These are phyloP conservation scores for Trichosporon sp. DNA, from an alignment of 1,284 basidiomycete species.

Conservation along the genomic window DNA sequence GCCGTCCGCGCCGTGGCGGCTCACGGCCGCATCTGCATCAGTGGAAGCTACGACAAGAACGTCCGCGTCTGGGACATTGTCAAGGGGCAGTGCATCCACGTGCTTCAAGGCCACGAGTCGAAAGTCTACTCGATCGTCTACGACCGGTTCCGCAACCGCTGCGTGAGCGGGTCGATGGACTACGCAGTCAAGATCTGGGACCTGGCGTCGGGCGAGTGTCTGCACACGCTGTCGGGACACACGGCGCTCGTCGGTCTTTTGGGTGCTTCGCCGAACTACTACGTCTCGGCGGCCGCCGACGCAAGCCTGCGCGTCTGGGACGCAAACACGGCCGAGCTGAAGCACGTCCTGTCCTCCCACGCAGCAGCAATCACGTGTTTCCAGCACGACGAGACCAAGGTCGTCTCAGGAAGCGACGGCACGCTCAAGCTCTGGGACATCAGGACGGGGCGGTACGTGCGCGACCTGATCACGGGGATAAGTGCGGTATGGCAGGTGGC, in stretches of 20 bases:
- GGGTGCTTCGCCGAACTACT: constrained; percentile 75
- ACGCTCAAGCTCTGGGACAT: constrained; percentile 96
- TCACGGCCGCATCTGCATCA: constrained; percentile 77
- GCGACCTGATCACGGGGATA: constrained; percentile 80
- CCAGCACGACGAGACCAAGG: constrained; percentile 94
- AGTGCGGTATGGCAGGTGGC: constrained; percentile 93
- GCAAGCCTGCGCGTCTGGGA: constrained; percentile 90
- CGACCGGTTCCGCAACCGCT: constrained; percentile 74
- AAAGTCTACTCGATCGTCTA: constrained; percentile 91
- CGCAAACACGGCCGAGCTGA: constrained; percentile 69
- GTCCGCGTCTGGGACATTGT: constrained; percentile 93
- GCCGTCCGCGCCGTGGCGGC: constrained; percentile 89
- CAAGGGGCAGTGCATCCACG: constrained; percentile 74
- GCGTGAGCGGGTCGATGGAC: constrained; percentile 93
- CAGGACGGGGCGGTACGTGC: constrained; percentile 69
- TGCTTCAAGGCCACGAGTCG: constrained; percentile 77
- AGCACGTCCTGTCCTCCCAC: constrained; percentile 76
- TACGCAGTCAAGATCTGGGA: constrained; percentile 92
- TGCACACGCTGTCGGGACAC: constrained; percentile 74
- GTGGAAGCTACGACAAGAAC: constrained; percentile 90
- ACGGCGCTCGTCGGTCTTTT: constrained; percentile 82
- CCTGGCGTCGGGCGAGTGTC: constrained; percentile 67
- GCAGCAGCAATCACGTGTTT: constrained; percentile 94
- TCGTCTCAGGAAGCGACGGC: constrained; percentile 88
- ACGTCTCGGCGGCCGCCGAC: constrained; percentile 91